phyloP scores from a whole-genome alignment of 148 eudicot genomes.

The Chenopodium formosanum region DNA sequence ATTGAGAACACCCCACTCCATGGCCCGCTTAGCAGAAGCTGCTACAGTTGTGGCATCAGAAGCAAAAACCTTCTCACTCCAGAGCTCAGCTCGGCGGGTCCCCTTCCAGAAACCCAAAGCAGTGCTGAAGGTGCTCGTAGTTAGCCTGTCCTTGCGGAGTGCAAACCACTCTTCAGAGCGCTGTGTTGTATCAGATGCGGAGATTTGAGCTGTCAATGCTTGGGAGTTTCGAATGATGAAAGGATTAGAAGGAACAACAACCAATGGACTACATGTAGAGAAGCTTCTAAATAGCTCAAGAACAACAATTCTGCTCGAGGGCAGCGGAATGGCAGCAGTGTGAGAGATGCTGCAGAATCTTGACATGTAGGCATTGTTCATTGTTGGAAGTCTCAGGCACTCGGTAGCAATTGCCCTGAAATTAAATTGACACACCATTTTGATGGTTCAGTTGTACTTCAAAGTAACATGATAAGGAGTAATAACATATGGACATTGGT shows the following conservation, averaged over 20 bases:
- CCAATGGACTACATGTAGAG: conserved; percentile 38
- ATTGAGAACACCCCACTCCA: conserved; percentile 89
- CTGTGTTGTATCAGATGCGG: conserved; percentile 59
- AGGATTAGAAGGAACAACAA: conserved; percentile 26
- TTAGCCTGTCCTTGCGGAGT: conserved; percentile 75
- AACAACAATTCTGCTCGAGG: conserved; percentile 27
- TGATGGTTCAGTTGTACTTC: conserved; percentile 9
- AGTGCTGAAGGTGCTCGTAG: conserved; percentile 88
- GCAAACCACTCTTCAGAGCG: conserved; percentile 96
- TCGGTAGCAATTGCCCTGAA: conserved; percentile 34
- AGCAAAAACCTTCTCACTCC: conserved; percentile 80
- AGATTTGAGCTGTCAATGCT: conserved; percentile 33
- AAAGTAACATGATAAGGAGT: background rate
- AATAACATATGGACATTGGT: background rate
- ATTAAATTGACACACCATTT: conserved; percentile 8
- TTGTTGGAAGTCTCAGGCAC: conserved; percentile 26
- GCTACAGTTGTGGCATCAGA: conserved; percentile 25
- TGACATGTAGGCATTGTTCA: conserved; percentile 64
- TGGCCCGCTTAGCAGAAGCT: conserved; percentile 44
- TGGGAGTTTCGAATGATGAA: conserved; percentile 27
- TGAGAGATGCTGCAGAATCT: conserved; percentile 52
- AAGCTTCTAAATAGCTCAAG: conserved; percentile 37
- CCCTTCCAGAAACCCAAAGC: conserved; percentile 93
- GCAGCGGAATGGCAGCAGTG: conserved; percentile 36
- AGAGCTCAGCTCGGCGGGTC: conserved; percentile 66